Base-by-base conservation (phyloP, 106 monocot species). In the Agapanthus africanus region DNA sequence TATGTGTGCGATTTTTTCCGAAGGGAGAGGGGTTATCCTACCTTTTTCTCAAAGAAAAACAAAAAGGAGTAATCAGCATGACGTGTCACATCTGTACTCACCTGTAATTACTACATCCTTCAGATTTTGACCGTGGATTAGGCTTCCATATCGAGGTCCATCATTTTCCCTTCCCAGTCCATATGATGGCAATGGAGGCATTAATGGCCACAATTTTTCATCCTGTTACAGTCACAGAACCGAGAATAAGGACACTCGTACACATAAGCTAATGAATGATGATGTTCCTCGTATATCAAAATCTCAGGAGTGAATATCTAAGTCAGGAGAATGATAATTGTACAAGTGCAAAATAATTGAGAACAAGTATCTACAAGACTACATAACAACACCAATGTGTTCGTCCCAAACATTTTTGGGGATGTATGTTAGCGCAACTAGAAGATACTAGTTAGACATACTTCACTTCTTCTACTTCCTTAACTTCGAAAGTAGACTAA, bases 171-270 rank as follows among this genome's bases (percentile, higher is more conserved):
- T 78, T 56, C 88, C 88, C 65, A 79, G 73, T 27, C 88, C 88
- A 74, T 88, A 88, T 34, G 88, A 88, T 68, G 83, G 83, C 51
- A 88, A 65, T 56, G 88, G 76, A 70, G 84, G 76, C 84, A 88
- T 67, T 67, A 88, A 71, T 28, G 81, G 72, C 88, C 88, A 88
- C 22, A 68, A 70, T 44, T 70, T 88, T 67, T 88, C 88, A 44
- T 88, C 84, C 88, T 88, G 71, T 59, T 44, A 35, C 59, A 63
- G 7, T 2, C 51, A 56, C 47, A 64, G 28, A 35, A 37, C 30
- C 27, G 10, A 30, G 31, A 30, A 57, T 57, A 57, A 57, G 56
- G 31, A 57, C 10, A 57, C 3, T 31, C 31, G 7, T 57, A 28
- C 22, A 13, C 30, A 13, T n/a, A 57, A 57, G 7, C 27, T 1